phyloP scores from a whole-genome alignment of 2,329 filamentous ascomycete species.

The Sarocladium brachiariae region DNA sequence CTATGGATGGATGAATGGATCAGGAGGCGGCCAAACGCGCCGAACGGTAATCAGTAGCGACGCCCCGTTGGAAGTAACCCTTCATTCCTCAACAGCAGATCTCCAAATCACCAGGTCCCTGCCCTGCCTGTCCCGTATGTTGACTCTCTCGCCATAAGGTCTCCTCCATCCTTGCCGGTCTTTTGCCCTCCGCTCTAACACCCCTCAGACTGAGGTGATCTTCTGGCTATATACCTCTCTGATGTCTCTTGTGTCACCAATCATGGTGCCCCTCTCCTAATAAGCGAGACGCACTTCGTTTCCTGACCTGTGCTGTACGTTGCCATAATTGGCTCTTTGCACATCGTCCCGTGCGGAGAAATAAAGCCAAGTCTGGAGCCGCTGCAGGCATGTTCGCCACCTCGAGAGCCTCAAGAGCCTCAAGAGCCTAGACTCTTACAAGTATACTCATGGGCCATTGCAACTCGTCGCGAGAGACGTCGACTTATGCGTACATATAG shows the following conservation, averaged over 20 bases:
- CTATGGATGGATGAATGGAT: neutral
- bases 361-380: constrained; percentile 8
- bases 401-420: neutral
- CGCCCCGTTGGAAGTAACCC: neutral
- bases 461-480: neutral
- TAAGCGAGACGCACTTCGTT: neutral
- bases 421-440: constrained; percentile 1
- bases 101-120: neutral
- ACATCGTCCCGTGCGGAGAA: constrained; percentile 1
- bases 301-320: neutral
- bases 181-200: neutral
- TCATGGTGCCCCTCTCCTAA: neutral
- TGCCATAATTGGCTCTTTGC: neutral
- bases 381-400: constrained; percentile 1
- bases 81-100: neutral
- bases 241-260: neutral
- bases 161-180: neutral
- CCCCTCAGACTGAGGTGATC: neutral
- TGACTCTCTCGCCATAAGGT: neutral
- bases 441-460: no score
- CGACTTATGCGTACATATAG: no score
- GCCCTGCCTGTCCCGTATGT: neutral
- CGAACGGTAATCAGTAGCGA: neutral
- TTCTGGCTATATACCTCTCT: neutral
- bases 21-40: neutral